Percentiles rank a stretch among this genome's conserved stretches.
Conservation (phyloP, 164 flowering plant genomes). For the Houttuynia cordata region DNA sequence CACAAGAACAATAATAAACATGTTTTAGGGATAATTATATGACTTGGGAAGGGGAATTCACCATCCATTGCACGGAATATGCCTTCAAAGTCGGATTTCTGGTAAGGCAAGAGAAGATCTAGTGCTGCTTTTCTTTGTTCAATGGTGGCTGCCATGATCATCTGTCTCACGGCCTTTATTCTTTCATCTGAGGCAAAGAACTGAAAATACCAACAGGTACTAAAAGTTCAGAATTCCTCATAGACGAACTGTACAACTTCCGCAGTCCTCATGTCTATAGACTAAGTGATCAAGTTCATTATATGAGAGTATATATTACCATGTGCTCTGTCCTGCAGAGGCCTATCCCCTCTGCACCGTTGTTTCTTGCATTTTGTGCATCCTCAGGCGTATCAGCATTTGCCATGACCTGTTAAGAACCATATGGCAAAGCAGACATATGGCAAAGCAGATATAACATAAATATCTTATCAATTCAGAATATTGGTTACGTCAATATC, state of each 20-base stretch:
- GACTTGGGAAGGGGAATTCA: slow-evolving; percentile 13
- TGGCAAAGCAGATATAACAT: no score
- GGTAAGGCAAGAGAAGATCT: slow-evolving; percentile 76
- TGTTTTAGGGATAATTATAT: background rate
- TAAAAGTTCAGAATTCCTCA: no score
- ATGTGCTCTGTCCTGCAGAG: slow-evolving; percentile 99
- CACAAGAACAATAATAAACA: background rate
- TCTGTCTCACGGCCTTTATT: slow-evolving; percentile 88
- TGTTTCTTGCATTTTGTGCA: slow-evolving; percentile 87
- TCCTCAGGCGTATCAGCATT: slow-evolving; percentile 98
- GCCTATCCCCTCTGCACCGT: slow-evolving; percentile 98
- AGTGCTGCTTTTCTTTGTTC: slow-evolving; percentile 77
- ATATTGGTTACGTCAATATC: background rate
- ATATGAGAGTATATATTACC: slow-evolving; percentile 27
- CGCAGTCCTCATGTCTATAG: background rate
- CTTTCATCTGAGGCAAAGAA: slow-evolving; percentile 99
- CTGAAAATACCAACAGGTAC: slow-evolving; percentile 23
- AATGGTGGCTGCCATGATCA: slow-evolving; percentile 90
- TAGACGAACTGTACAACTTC: background rate
- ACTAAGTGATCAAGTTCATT: background rate
- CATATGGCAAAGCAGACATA: background rate
- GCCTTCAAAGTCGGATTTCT: slow-evolving; percentile 94
- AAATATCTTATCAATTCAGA: background rate
- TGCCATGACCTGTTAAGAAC: slow-evolving; percentile 71
- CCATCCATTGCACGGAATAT: slow-evolving; percentile 99